Conservation (phyloP, 345 rosid genomes). For the Linum trigynum region DNA sequence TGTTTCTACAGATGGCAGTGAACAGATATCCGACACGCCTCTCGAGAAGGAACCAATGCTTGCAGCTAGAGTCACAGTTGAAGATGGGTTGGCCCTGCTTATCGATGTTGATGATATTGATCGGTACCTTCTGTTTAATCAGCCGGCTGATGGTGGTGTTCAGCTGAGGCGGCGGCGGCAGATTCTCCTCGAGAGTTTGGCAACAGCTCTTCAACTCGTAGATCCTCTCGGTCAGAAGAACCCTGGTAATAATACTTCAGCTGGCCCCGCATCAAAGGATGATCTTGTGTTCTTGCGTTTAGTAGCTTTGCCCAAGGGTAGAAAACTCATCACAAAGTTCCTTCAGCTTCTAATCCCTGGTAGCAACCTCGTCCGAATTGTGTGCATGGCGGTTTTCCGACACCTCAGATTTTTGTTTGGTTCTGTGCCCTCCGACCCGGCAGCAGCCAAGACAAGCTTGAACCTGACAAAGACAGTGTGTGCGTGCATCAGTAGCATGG, state of each 20-base stretch:
- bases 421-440: slow-evolving; percentile 50
- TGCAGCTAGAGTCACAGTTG: slow-evolving; percentile 88
- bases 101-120: slow-evolving; percentile 86
- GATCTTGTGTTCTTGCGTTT: slow-evolving; percentile 74
- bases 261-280: slow-evolving; percentile 50
- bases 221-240: slow-evolving; percentile 68
- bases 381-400: slow-evolving; percentile 88
- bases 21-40: slow-evolving; percentile 57
- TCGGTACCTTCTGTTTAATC: slow-evolving; percentile 53
- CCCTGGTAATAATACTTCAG: slow-evolving; percentile 26
- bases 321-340: slow-evolving; percentile 53
- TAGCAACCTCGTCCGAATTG: slow-evolving; percentile 69
- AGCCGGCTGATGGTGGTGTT: slow-evolving; percentile 75
- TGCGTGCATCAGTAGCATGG: slow-evolving; percentile 64
- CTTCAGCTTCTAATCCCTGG: slow-evolving; percentile 82
- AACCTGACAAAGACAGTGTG: slow-evolving; percentile 60
- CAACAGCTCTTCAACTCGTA: slow-evolving; percentile 78
- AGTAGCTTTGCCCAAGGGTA: slow-evolving; percentile 75
- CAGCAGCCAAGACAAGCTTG: slow-evolving; percentile 52
- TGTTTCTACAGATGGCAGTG: slow-evolving; percentile 43
- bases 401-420: slow-evolving; percentile 88
- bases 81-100: slow-evolving; percentile 66
- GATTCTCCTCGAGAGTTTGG: slow-evolving; percentile 70
- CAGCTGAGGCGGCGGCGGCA: slow-evolving; percentile 70
- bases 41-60: slow-evolving; percentile 90